Conservation (phyloP, 1,139 yeast genomes). For the Zygosaccharomyces sapae region DNA sequence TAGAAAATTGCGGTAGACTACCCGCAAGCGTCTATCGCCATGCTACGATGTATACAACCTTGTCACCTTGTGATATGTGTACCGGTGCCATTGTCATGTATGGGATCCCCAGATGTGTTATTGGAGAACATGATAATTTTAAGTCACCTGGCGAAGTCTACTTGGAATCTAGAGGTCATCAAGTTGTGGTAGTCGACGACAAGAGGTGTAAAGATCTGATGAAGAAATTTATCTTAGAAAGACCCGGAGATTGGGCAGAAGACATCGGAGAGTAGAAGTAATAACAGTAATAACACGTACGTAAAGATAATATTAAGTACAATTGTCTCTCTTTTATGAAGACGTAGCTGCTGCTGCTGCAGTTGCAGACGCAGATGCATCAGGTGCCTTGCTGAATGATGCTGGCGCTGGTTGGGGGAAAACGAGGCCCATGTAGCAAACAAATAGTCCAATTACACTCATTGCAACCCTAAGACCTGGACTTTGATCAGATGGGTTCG, state of each 20-base stretch:
- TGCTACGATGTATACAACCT: constrained; percentile 81
- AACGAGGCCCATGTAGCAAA: constrained; percentile 51
- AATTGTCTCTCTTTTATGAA: neutral
- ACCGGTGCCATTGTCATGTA: constrained; percentile 88
- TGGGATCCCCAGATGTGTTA: constrained; percentile 77
- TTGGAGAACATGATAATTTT: constrained; percentile 83
- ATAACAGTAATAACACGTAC: neutral
- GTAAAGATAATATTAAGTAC: neutral
- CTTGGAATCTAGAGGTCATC: constrained; percentile 62
- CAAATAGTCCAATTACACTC: constrained; percentile 45
- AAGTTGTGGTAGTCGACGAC: constrained; percentile 64
- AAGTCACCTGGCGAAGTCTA: constrained; percentile 73
- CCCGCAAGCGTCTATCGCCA: constrained; percentile 61
- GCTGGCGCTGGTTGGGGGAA: constrained; percentile 33
- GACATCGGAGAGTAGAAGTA: constrained; percentile 65
- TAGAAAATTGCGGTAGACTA: constrained; percentile 86
- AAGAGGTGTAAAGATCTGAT: constrained; percentile 67
- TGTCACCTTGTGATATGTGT: constrained; percentile 94
- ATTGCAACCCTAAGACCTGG: constrained; percentile 45
- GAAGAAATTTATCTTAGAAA: constrained; percentile 69
- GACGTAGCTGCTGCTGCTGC: constrained; percentile 10
- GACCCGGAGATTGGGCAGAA: constrained; percentile 82
- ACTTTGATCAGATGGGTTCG: constrained; percentile 39
- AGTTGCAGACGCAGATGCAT: constrained; percentile 20
- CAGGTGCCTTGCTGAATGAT: constrained; percentile 9